Percentiles rank a stretch among this genome's conserved stretches.
Evolutionary conservation across 192 early-diverging fungal species (phyloP).

Genomic region (Podila horticola): DNA sequence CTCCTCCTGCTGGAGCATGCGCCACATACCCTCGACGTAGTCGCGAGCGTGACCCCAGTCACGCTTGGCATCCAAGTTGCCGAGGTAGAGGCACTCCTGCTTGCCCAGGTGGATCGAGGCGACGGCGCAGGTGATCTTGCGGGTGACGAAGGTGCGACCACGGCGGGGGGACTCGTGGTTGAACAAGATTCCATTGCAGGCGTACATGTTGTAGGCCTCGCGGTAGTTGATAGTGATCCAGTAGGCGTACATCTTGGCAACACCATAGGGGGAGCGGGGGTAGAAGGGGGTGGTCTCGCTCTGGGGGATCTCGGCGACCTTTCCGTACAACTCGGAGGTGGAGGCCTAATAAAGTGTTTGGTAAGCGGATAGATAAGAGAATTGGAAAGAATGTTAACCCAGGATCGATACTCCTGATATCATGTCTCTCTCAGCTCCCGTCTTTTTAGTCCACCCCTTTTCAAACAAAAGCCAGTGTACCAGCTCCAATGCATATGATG

Average conservation of each 20-base stretch:
- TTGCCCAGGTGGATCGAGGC: constrained; percentile 72
- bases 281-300: constrained; percentile 81
- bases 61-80: constrained; percentile 78
- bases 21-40: constrained; percentile 81
- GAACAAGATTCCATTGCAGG: constrained; percentile 79
- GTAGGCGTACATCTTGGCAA: constrained; percentile 79
- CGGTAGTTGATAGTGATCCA: constrained; percentile 83
- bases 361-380: too few relatives aligned
- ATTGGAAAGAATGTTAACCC: not conserved
- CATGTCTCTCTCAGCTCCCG: not conserved
- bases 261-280: constrained; percentile 79
- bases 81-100: constrained; percentile 71
- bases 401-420: not conserved
- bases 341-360: constrained; percentile 62
- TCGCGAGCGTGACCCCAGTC: constrained; percentile 83
- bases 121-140: constrained; percentile 77
- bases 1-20: constrained; percentile 77
- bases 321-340: constrained; percentile 80
- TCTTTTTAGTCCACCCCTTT: not conserved
- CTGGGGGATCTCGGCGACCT: constrained; percentile 77
- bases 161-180: constrained; percentile 79
- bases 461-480: not conserved
- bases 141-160: constrained; percentile 78
- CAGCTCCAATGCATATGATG: too few relatives aligned
- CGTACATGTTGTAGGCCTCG: constrained; percentile 76